Evolutionary conservation across 1,284 basidiomycete species (phyloP), one percentile per base, ranked within the genome.

Genomic region (Trichosporon asahii): DNA sequence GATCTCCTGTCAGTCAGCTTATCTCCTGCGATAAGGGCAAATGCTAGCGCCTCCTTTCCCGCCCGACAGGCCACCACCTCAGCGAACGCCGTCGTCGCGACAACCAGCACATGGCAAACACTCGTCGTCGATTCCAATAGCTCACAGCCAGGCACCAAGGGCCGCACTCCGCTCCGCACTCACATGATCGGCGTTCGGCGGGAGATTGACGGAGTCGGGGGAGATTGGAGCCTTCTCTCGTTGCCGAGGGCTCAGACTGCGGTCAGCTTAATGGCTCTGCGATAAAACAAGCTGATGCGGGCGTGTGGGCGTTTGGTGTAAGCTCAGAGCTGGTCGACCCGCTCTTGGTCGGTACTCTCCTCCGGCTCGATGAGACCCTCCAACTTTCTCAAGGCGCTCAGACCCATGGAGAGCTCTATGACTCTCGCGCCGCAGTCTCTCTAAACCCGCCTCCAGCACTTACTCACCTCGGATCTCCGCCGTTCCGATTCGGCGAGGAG

Each of bases 1-100:
- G 33, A 83, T 80, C 65, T 83, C 82, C 79, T 82, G 66, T 57
- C 29, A 3, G 66, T 68, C 40, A 72, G 70, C 46, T 1, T 7
- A 18, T n/a, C 29, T 64, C n/a, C 9, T 21, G 44, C 9, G 40
- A 44, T 27, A 27, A 57, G 35, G 35, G 35, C 35, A 57, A 57
- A 3, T 1, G 23, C 53, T 9, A 57, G 53, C 53, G 23, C 25
- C 14, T 15, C 25, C 53, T 15, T 44, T n/a, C 18, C 40, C 15
- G 18, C 18, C 40, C 40, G 18, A 44, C 18, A n/a, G 40, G 40
- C 18, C 18, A 11, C 15, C 12, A 12, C 15, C 40, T 7, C 18
- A 18, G 40, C 14, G 35, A 14, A 14, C 9, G 35, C 35, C 3
- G 3, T 37, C 14, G 31, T 37, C 14, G 35, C 3, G 35, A 8